Conservation (phyloP, 768 basidiomycete species). For the Amyloporia xantha region DNA sequence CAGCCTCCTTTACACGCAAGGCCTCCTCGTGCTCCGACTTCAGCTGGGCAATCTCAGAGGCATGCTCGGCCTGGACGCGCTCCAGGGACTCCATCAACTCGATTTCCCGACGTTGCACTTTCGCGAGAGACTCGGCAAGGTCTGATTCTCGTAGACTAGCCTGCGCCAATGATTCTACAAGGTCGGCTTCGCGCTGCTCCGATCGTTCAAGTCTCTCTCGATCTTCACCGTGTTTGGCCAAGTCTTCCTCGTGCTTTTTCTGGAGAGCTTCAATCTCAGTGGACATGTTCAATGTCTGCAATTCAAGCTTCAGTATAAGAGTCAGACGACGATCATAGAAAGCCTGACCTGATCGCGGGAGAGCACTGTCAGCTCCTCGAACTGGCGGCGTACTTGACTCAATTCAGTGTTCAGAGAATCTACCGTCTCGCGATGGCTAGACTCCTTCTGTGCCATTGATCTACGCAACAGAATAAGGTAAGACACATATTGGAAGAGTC, state of each 20-base stretch:
- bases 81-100: slow-evolving; percentile 46
- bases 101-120: slow-evolving; percentile 49
- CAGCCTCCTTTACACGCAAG: slow-evolving; percentile 34
- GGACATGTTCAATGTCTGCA: slow-evolving; percentile 79
- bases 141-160: slow-evolving; percentile 51
- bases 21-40: slow-evolving; percentile 38
- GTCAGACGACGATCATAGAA: not conserved
- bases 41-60: slow-evolving; percentile 40
- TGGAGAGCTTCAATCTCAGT: slow-evolving; percentile 75
- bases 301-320: not conserved
- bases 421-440: slow-evolving; percentile 76
- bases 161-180: slow-evolving; percentile 42
- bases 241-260: slow-evolving; percentile 47
- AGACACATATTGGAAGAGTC: slow-evolving; percentile 1
- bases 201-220: slow-evolving; percentile 41
- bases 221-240: slow-evolving; percentile 24
- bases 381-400: slow-evolving; percentile 61
- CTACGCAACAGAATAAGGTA: slow-evolving; percentile 33
- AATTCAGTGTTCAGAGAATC: slow-evolving; percentile 67
- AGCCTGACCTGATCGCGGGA: slow-evolving; percentile 74
- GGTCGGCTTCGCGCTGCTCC: slow-evolving; percentile 46
- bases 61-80: slow-evolving; percentile 44
- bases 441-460: slow-evolving; percentile 97
- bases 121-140: slow-evolving; percentile 48
- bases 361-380: slow-evolving; percentile 74